Evolutionary conservation across 2,329 filamentous ascomycete genomes (phyloP), one percentile per base, ranked within the genome.

Genomic region (Arthrobotrys pseudoclavata): DNA sequence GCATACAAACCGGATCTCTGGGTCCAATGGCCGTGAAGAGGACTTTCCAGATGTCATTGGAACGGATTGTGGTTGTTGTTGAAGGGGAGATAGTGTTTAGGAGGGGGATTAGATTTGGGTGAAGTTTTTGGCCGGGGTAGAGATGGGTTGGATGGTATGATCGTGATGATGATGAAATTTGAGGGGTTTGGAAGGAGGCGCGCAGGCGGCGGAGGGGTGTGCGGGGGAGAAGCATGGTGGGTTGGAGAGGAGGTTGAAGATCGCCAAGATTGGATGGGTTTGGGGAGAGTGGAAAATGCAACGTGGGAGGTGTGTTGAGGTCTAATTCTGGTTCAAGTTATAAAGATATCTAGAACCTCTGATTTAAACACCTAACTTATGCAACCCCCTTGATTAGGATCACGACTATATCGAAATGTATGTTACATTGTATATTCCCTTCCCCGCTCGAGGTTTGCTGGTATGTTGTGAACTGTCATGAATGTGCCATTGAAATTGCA

Each of bases 1-100:
- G 57, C 72, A 24, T 71, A 77, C 74, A 77, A 71, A 77, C 74
- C 52, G 74, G 74, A 68, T 77, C 74, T 29, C 61, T 66, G 22
- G 67, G 60, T 55, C 61, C 40, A 9, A 18, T 48, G n/a, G 61
- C 67, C 4, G 74, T 77, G 47, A 77, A 77, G 1, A 77, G 13
- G n/a, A 77, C 40, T 29, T 50, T 77, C 74, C 74, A 77, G 45
- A 66, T 48, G 20, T 76, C 63, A n/a, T 50, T 34, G 9, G 29
- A 24, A 9, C 66, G 64, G 47, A 69, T 12, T 4, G 24, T 20
- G 7, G 22, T 45, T 2, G 12, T 24, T 9, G 64, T 52, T 13
- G 37, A 1, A 34, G 31, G 31, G 15, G 55, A 57, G 37, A 34
- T 22, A 7, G 61, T 71, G 18, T 61, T 57, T 13, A 77, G 10